phyloP scores from a whole-genome alignment of 805 yeast species.

The Metschnikowia chrysomelidarum region DNA sequence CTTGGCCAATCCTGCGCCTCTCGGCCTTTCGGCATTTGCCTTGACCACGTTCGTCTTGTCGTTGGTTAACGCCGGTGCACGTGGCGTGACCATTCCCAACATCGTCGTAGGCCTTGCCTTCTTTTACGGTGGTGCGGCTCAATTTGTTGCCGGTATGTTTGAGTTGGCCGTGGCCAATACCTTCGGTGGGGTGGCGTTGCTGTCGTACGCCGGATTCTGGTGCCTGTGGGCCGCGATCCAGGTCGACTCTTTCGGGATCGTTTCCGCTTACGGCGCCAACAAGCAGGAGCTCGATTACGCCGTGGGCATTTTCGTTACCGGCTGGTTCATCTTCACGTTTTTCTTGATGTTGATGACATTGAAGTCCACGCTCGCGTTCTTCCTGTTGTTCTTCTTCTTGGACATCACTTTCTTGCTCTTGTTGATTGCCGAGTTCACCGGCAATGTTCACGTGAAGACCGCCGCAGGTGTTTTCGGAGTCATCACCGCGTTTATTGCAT shows the following conservation, averaged over 20 bases:
- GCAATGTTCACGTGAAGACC: constrained; percentile 30
- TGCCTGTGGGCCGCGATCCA: constrained; percentile 66
- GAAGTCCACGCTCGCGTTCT: constrained; percentile 44
- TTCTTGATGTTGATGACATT: constrained; percentile 40
- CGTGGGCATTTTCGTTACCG: constrained; percentile 37
- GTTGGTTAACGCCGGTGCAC: constrained; percentile 60
- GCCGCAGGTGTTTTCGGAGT: constrained; percentile 45
- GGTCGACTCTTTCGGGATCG: constrained; percentile 37
- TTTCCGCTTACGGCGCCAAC: constrained; percentile 29
- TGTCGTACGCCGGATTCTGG: constrained; percentile 75
- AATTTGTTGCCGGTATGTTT: constrained; percentile 71
- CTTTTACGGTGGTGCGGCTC: constrained; percentile 73
- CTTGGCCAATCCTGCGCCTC: constrained; percentile 72
- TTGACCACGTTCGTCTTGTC: constrained; percentile 66
- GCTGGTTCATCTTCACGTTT: constrained; percentile 46
- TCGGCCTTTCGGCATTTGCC: constrained; percentile 72
- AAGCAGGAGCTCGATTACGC: constrained; percentile 31
- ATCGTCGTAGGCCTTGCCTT: constrained; percentile 64
- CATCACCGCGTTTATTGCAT: constrained; percentile 41
- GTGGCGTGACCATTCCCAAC: constrained; percentile 61
- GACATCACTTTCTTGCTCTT: constrained; percentile 41
- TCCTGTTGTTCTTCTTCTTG: constrained; percentile 39
- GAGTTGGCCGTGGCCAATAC: constrained; percentile 75
- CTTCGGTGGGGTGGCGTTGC: constrained; percentile 65
- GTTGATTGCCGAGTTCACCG: constrained; percentile 37